Percentiles rank a stretch among this genome's conserved stretches.
phyloP scores from a whole-genome alignment of 1,284 basidiomycete species.

The Tilletiopsis washingtonensis region DNA sequence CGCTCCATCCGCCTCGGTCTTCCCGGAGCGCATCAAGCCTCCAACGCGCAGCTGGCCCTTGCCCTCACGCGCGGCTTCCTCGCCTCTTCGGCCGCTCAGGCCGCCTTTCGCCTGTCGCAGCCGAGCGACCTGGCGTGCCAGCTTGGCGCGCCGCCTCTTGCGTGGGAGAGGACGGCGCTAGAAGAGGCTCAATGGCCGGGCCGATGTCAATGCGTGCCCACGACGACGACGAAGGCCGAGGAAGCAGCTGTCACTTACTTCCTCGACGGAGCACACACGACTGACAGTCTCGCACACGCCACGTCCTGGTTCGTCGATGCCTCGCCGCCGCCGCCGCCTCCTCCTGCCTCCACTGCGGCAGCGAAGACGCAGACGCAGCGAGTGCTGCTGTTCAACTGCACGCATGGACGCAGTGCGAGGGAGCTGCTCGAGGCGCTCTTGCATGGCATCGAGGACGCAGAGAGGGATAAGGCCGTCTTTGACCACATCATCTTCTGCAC shows the following conservation, averaged over 20 bases:
- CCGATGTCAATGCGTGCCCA: conserved; percentile 73
- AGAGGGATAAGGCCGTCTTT: conserved; percentile 51
- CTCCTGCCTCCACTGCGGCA: too few relatives aligned
- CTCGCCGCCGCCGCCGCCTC: too few relatives aligned
- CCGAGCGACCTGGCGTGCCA: too few relatives aligned
- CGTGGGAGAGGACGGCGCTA: conserved; percentile 59
- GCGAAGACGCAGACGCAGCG: conserved; percentile 48
- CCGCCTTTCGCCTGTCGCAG: conserved; percentile 4
- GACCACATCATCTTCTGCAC: conserved; percentile 85
- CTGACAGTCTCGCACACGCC: conserved; percentile 79
- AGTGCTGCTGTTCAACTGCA: conserved; percentile 90
- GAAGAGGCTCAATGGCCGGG: conserved; percentile 80
- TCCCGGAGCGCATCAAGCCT: conserved; percentile 76
- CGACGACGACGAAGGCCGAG: neutral
- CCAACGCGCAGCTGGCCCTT: conserved; percentile 83
- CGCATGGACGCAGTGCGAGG: conserved; percentile 73
- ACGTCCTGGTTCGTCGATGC: conserved; percentile 65
- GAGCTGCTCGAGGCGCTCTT: conserved; percentile 56
- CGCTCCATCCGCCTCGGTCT: conserved; percentile 62
- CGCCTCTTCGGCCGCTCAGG: neutral
- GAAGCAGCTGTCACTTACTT: conserved; percentile 63
- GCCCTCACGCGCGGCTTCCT: conserved; percentile 68
- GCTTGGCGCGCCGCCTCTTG: conserved; percentile 2
- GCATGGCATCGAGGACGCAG: neutral
- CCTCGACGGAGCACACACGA: conserved; percentile 90